Evolutionary conservation across 2,329 filamentous ascomycete species (phyloP), one percentile per base, ranked within the genome.

Genomic region (Neonectria magnoliae): DNA sequence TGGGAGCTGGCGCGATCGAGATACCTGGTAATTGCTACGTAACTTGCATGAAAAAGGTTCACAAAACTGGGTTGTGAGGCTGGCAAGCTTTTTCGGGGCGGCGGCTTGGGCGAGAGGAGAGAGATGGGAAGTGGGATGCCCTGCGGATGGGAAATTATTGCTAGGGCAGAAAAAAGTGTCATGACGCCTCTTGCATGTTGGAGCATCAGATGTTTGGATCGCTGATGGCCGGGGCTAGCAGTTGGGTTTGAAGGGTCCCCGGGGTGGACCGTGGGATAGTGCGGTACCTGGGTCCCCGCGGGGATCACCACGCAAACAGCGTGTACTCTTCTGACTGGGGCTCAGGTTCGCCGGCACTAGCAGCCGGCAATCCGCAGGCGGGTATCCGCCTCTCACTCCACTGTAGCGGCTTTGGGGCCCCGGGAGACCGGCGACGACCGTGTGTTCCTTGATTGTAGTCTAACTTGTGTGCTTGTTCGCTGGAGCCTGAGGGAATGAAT

Each of bases 171-270:
- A 70, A 42, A 64, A 69, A 70, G 69, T 73, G 70, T 73, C 71
- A 70, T 72, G 69, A 73, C 68, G 72, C 69, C 59, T 52, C 58
- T 48, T 64, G 60, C 56, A 61, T 56, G 68, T 54, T 64, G 57
- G 36, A 65, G 67, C 64, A 74, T 73, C 71, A 66, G 70, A 71
- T 73, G 68, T 42, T 42, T 42, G 36, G 57, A 29, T 65, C 62
- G 57, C 57, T 56, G 54, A 58, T 50, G 55, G 42, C 50, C 57
- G 61, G 57, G 41, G 52, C 29, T 44, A 50, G 57, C 25, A 25
- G 25, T 25, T 25, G 25, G 25, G 25, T 25, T 25, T 25, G 25
- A 25, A 25, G 25, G 25, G 25, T 6, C 25, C 25, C 25, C 25
- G 25, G 25, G 25, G 25, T 25, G 25, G 5, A 25, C 25, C 25